phyloP scores from a whole-genome alignment of 2,329 filamentous ascomycete genomes.

The Diaporthe aspalathi region DNA sequence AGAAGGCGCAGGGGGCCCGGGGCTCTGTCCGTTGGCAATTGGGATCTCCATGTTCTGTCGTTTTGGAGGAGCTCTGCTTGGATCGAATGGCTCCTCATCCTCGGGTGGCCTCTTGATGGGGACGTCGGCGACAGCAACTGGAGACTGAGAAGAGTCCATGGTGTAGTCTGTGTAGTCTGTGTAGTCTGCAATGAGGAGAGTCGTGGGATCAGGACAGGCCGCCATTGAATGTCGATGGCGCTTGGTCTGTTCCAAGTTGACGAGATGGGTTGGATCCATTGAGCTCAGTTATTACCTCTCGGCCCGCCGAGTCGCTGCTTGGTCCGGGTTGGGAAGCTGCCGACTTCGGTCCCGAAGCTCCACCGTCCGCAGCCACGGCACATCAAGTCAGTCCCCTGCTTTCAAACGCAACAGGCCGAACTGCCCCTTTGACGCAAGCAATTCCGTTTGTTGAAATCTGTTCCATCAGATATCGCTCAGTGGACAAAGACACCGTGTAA shows the following conservation, averaged over 20 bases:
- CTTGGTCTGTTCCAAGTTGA: slow-evolving; percentile 15
- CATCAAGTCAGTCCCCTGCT: neutral
- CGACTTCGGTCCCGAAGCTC: slow-evolving; percentile 20
- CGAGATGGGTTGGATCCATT: neutral
- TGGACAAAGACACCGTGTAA: too few relatives aligned
- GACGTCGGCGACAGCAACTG: slow-evolving; percentile 12
- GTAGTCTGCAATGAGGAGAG: neutral
- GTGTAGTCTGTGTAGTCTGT: too few relatives aligned
- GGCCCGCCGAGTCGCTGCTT: neutral
- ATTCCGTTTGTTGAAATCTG: neutral
- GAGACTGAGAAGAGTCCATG: neutral
- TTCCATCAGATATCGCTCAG: too few relatives aligned
- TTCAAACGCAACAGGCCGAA: neutral
- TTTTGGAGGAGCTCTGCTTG: slow-evolving; percentile 12
- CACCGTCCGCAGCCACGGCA: too few relatives aligned
- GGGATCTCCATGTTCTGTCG: neutral
- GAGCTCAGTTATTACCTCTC: slow-evolving; percentile 11
- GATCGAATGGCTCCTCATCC: slow-evolving; percentile 32
- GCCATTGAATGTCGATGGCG: neutral
- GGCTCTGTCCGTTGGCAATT: neutral
- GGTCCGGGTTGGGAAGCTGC: neutral
- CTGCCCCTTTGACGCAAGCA: too few relatives aligned
- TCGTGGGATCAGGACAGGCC: too few relatives aligned
- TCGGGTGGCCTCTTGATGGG: slow-evolving; percentile 39
- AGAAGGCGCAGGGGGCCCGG: neutral